Conservation (phyloP, 1,284 basidiomycete genomes). For the Cryptococcus sp. region DNA sequence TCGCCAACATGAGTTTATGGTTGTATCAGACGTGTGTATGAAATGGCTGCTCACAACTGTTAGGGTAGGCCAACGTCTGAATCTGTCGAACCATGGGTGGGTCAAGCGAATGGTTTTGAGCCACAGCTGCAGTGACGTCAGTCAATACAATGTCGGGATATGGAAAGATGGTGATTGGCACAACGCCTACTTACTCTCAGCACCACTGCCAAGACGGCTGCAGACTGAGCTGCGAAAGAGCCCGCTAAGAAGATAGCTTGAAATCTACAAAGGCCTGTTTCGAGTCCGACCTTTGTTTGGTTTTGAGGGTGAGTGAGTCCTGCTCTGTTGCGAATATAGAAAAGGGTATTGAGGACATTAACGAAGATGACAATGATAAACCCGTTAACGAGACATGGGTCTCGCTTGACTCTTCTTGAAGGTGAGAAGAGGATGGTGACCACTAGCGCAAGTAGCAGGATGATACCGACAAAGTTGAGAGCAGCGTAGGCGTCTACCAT, state of each 20-base stretch:
- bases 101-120: slow-evolving; percentile 11
- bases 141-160: too few relatives aligned
- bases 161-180: too few relatives aligned
- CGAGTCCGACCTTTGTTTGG: too few relatives aligned
- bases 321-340: slow-evolving; percentile 4
- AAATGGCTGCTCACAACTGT: slow-evolving; percentile 4
- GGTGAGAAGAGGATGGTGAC: slow-evolving; percentile 6
- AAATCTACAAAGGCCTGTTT: slow-evolving; percentile 6
- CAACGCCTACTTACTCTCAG: slow-evolving; percentile 6
- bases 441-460: background rate
- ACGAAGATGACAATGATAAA: slow-evolving; percentile 18
- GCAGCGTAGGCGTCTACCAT: slow-evolving; percentile 4
- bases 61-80: slow-evolving; percentile 1
- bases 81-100: slow-evolving; percentile 3
- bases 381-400: slow-evolving; percentile 21
- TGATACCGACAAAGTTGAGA: slow-evolving; percentile 10
- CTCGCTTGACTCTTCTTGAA: background rate
- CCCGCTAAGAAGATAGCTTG: slow-evolving; percentile 18
- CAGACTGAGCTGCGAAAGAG: slow-evolving; percentile 15
- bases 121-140: slow-evolving; percentile 3
- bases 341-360: slow-evolving; percentile 10
- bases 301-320: background rate
- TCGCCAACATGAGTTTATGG: too few relatives aligned
- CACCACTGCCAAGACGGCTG: slow-evolving; percentile 10
- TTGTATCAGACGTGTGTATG: too few relatives aligned